phyloP scores from a whole-genome alignment of 2,329 filamentous ascomycete species.

The Neodidymelliopsis sp. region DNA sequence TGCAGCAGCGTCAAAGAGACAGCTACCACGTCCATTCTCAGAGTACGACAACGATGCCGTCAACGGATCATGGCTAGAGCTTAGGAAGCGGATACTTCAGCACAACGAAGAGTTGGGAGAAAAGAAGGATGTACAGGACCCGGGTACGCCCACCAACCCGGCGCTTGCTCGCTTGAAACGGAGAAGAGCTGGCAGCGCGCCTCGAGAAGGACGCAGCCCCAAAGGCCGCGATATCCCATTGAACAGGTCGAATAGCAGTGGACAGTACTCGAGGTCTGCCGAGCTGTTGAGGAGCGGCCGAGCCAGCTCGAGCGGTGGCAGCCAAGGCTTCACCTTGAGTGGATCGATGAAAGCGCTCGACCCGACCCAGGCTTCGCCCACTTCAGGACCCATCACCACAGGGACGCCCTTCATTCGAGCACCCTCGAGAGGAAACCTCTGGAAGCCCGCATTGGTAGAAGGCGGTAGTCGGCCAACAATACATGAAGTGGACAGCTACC shows the following conservation, averaged over 20 bases:
- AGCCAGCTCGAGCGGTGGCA: constrained; percentile 36
- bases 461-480: constrained; percentile 45
- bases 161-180: constrained; percentile 45
- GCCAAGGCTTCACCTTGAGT: constrained; percentile 25
- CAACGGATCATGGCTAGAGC: constrained; percentile 76
- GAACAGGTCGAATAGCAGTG: constrained; percentile 27
- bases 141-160: constrained; percentile 41
- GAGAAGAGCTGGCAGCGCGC: constrained; percentile 40
- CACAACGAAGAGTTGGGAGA: constrained; percentile 51
- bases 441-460: constrained; percentile 33
- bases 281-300: constrained; percentile 34
- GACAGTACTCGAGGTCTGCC: constrained; percentile 39
- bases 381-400: constrained; percentile 48
- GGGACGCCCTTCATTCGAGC: constrained; percentile 61
- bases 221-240: constrained; percentile 42
- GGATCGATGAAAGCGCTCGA: constrained; percentile 44
- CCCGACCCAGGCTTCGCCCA: constrained; percentile 37
- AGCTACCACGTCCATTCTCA: constrained; percentile 78
- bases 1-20: constrained; percentile 57
- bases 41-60: constrained; percentile 79
- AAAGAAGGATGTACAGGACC: constrained; percentile 32
- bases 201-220: constrained; percentile 30
- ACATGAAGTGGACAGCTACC: constrained; percentile 56
- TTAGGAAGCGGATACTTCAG: constrained; percentile 60
- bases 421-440: constrained; percentile 52